Evolutionary conservation across 805 yeast genomes (phyloP), one percentile per base, ranked within the genome.

Genomic region (Wickerhamomyces bovis): DNA sequence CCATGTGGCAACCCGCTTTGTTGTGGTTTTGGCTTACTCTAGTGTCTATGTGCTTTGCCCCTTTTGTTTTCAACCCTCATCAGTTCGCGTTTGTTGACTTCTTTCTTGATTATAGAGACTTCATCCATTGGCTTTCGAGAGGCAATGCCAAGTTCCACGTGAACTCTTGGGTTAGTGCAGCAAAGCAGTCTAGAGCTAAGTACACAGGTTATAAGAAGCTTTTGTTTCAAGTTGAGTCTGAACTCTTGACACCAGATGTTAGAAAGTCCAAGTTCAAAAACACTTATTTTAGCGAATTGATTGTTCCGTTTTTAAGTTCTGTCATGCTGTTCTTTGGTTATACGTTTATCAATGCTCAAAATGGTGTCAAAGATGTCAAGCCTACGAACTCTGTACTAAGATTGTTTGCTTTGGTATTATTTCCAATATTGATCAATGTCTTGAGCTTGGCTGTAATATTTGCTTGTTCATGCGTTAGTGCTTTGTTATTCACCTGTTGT

Each of bases 191-290:
- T 4, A 80, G 99, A 67, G 88, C 96, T 10, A 80, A 89, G 59
- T 80, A 87, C 56, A 92, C 98, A 26, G 99, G 99, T 49, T 89
- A 80, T 75, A 90, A 89, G 73, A 75, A 86, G 48, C 80, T 80
- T 67, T 65, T 77, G 50, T 76, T 83, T 43, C 81, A 81, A 20
- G 89, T 83, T 55, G 67, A 66, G 28, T 78, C 89, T 46, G 94
- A 84, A 67, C 72, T 76, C 22, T 77, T 80, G 44, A 80, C 78
- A 48, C 44, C 38, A 8, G 89, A 84, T 54, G 70, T 78, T 21
- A 77, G 84, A 43, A 83, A 89, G 57, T 90, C 96, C 18, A 86
- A 83, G 50, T 77, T 92, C 63, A 70, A 81, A 26, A 89, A 89
- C 63, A 71, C 89, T 22, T 75, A 87, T 61, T 76, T 89, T 54